Evolutionary conservation across 805 yeast genomes (phyloP).

Genomic region (Wickerhamomyces chaumierensis): DNA sequence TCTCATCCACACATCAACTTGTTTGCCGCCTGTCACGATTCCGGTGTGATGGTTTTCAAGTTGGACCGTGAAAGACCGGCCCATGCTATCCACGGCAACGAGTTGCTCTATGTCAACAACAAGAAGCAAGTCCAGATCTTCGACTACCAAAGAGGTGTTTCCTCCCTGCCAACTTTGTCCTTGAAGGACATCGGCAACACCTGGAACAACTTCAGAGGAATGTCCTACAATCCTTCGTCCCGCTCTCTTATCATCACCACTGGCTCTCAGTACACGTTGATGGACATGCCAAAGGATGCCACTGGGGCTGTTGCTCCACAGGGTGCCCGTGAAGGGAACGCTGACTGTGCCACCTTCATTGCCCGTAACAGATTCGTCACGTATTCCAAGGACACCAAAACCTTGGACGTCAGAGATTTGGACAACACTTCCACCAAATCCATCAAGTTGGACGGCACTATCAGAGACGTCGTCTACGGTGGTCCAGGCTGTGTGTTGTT

Average conservation of each 20-base stretch:
- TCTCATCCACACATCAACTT: slow-evolving; percentile 85
- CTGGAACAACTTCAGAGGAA: slow-evolving; percentile 75
- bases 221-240: slow-evolving; percentile 90
- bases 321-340: slow-evolving; percentile 69
- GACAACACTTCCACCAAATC: slow-evolving; percentile 74
- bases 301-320: slow-evolving; percentile 92
- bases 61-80: slow-evolving; percentile 97
- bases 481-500: slow-evolving; percentile 79
- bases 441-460: slow-evolving; percentile 55
- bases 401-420: slow-evolving; percentile 77
- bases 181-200: slow-evolving; percentile 75
- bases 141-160: slow-evolving; percentile 53
- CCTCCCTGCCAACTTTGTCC: slow-evolving; percentile 69
- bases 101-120: slow-evolving; percentile 62
- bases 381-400: slow-evolving; percentile 48
- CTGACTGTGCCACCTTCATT: slow-evolving; percentile 78
- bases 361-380: slow-evolving; percentile 92
- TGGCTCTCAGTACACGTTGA: slow-evolving; percentile 57
- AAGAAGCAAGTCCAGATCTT: slow-evolving; percentile 81
- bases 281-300: slow-evolving; percentile 72
- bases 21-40: slow-evolving; percentile 94
- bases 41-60: slow-evolving; percentile 97
- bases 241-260: slow-evolving; percentile 75
- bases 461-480: slow-evolving; percentile 64
- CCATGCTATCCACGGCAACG: slow-evolving; percentile 59